Evolutionary conservation across 108 stramenopile genomes (phyloP), one percentile per base, ranked within the genome.

Genomic region (Asterionellopsis glacialis): DNA sequence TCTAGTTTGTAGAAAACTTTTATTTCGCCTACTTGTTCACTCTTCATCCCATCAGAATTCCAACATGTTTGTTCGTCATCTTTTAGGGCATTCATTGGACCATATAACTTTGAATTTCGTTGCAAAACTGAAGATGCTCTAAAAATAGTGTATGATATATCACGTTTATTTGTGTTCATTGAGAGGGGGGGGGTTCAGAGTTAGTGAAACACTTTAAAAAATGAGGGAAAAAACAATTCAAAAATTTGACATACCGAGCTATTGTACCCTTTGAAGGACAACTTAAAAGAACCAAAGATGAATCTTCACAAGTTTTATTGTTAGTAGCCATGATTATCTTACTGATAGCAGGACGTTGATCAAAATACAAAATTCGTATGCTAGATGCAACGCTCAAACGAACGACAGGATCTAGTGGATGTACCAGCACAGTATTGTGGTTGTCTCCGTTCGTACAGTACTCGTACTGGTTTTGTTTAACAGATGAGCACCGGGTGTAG

Each of bases 91-190:
- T 85, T 72, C 59, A 55, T 69, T 23, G 83, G 74, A 13, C 83
- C 80, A 41, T 79, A 79, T n/a, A 73, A 23, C 51, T 81, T 81
- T 11, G 52, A 24, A 54, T 85, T 85, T 15, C 65, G 67, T 38
- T 85, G 75, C 15, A 81, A 75, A 1, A 81, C 59, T 7, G 79
- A 80, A 1, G 83, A 85, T 26, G 80, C 80, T 51, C 77, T 84
- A 57, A 1, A 22, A 54, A n/a, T n/a, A 5, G 52, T 15, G 21
- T 27, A 11, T 22, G 21, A 48, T 16, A 9, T n/a, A 43, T 43
- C 12, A 43, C 11, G 12, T 11, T 11, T 12, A 12, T 11, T 11
- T 43, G 42, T 13, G 42, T 12, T 43, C 13, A 43, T 43, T 43
- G 42, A 13, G 11, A 11, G 42, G 13, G 42, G 42, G 11, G 13